Base-by-base conservation (phyloP, 441 rosid species). In the Eutrema salsugineum region DNA sequence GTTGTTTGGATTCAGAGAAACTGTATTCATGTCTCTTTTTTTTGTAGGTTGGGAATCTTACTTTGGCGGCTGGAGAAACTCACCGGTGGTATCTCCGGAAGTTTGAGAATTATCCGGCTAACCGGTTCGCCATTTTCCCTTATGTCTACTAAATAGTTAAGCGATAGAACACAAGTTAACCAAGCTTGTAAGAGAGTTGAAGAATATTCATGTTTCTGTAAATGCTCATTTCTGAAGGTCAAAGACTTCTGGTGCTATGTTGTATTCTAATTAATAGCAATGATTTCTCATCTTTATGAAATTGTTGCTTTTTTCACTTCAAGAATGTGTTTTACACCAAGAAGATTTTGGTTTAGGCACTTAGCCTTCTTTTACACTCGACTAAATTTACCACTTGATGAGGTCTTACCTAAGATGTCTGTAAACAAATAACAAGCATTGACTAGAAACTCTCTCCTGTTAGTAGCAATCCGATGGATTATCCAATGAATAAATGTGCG, bases 11-110 rank as follows among this genome's bases (percentile, higher is more conserved):
- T 48, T 47, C 28, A 9, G 53, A 42, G n/a, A 27, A 27, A 22
- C 16, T 24, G 8, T 78, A 4, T 15, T 49, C 6, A 10, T 35
- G 35, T 24, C 28, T 14, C 15, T 27, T 17, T 28, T 43, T 9
- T 32, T 10, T 46, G 59, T 86, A 91, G 96, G 97, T 83, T 59
- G 84, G 79, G 5, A 89, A 93, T 82, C 83, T 91, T 53, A 68
- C 61, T 40, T 57, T 83, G 24, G 90, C 87, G 1, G 97, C 96
- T 48, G 82, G 83, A 63, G 97, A 91, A 71, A 87, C 96, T 4
- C 97, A 87, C 44, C 76, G 77, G 62, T 91, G 98, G 97, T 87
- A 89, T 74, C 82, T 42, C n/a, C 62, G 39, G 17, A 90, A 91
- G 66, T 93, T 93, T 33, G 89, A 88, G 42, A 72, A 81, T 59